A percentile compares a stretch with the other conserved stretches of the same genome.
Conservation (phyloP, 1,284 basidiomycete genomes). For the Inonotus hispidus region DNA sequence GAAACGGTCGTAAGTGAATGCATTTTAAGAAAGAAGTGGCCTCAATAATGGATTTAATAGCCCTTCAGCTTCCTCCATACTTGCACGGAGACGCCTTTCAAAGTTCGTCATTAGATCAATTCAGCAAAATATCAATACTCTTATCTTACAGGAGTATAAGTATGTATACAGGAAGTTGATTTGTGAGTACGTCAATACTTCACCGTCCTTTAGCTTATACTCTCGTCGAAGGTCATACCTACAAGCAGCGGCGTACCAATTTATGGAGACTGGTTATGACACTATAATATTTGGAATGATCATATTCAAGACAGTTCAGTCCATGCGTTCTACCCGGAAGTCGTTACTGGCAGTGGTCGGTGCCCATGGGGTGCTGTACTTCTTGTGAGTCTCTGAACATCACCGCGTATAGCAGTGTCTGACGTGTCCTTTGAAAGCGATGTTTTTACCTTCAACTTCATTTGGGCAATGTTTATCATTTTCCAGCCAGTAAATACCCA, state of each 20-base stretch:
- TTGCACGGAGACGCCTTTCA: conserved; percentile 6
- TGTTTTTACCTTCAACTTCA: not conserved
- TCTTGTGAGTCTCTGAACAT: not conserved
- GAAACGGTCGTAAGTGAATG: not conserved
- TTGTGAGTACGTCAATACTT: not conserved
- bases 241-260: conserved; percentile 8
- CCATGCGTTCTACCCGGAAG: not conserved
- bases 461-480: conserved; percentile 2
- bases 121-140: not conserved
- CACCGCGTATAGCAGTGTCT: not conserved
- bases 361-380: not conserved
- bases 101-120: not conserved
- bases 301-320: conserved; percentile 1
- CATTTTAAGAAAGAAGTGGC: too few relatives aligned
- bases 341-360: not conserved
- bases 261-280: conserved; percentile 12
- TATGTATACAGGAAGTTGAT: not conserved
- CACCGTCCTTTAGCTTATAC: not conserved
- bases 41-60: not conserved
- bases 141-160: not conserved
- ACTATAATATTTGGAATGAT: conserved; percentile 3
- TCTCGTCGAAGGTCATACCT: not conserved
- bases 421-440: not conserved
- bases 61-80: not conserved
- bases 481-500: not conserved